Conservation (phyloP, 78 protist genomes). For the Dictyostelium firmibasis region DNA sequence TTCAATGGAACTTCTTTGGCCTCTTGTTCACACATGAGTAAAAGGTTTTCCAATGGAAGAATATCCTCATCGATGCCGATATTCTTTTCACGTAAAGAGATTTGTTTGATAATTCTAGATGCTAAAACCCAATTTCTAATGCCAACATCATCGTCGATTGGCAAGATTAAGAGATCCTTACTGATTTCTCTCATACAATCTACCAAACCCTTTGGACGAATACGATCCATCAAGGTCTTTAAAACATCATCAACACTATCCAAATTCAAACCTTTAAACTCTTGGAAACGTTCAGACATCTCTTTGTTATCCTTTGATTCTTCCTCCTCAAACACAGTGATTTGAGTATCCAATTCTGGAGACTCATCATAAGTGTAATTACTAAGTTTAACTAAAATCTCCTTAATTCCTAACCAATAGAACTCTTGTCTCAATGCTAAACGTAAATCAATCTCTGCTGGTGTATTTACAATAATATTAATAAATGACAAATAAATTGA, state of each 20-base stretch:
- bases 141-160: slow-evolving; percentile 48
- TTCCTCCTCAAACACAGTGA: slow-evolving; percentile 74
- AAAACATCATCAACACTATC: slow-evolving; percentile 21
- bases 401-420: slow-evolving; percentile 72
- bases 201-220: slow-evolving; percentile 37
- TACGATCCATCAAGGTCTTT: slow-evolving; percentile 37
- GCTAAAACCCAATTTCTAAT: slow-evolving; percentile 62
- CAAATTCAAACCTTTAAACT: slow-evolving; percentile 28
- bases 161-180: slow-evolving; percentile 59
- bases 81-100: slow-evolving; percentile 57
- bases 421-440: slow-evolving; percentile 61
- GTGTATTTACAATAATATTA: slow-evolving; percentile 55
- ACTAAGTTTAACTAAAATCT: slow-evolving; percentile 31
- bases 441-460: slow-evolving; percentile 75
- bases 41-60: slow-evolving; percentile 44
- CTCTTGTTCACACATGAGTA: slow-evolving; percentile 71
- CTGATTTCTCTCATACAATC: slow-evolving; percentile 54
- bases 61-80: slow-evolving; percentile 64
- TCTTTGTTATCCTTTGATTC: slow-evolving; percentile 69
- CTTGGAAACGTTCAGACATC: slow-evolving; percentile 62
- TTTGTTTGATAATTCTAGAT: slow-evolving; percentile 63
- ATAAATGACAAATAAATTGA: slow-evolving; percentile 74
- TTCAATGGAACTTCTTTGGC: slow-evolving; percentile 63
- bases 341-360: slow-evolving; percentile 68
- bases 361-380: slow-evolving; percentile 69